Conservation (phyloP, 495 filamentous ascomycete species). For the Terfezia claveryi region DNA sequence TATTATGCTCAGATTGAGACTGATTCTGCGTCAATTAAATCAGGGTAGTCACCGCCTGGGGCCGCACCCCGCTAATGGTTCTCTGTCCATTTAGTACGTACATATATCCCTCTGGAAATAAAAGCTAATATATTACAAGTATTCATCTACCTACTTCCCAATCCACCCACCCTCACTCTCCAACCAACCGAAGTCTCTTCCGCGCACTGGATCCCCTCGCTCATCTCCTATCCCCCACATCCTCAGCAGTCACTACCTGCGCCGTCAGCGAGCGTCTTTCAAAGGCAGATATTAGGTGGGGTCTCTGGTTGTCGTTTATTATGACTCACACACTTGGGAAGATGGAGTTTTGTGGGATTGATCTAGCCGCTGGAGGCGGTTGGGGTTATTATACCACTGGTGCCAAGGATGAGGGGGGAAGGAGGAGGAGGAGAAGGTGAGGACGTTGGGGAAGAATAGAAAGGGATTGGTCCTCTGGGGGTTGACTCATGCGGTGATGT, state of each 20-base stretch:
- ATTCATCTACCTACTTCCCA: slow-evolving; percentile 37
- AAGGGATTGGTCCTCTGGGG: slow-evolving; percentile 44
- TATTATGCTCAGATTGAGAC: too few species aligned
- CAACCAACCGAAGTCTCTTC: slow-evolving; percentile 56
- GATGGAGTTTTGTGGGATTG: slow-evolving; percentile 52
- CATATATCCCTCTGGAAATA: too few species aligned
- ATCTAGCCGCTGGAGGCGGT: slow-evolving; percentile 22
- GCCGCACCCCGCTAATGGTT: too few species aligned
- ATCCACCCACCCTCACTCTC: slow-evolving; percentile 36
- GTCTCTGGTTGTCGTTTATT: slow-evolving; percentile 28
- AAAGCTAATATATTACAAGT: slow-evolving; percentile 16
- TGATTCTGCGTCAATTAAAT: too few species aligned
- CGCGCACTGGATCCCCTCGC: slow-evolving; percentile 57
- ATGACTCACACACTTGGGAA: slow-evolving; percentile 36
- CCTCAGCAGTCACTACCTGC: slow-evolving; percentile 40
- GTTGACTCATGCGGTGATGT: slow-evolving; percentile 46
- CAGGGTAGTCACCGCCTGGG: too few species aligned
- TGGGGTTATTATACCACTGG: neutral
- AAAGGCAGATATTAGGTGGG: slow-evolving; percentile 22
- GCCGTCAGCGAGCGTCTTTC: slow-evolving; percentile 43
- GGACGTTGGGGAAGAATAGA: slow-evolving; percentile 7
- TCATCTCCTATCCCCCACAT: slow-evolving; percentile 37
- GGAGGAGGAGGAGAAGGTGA: slow-evolving; percentile 4
- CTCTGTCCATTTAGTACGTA: too few species aligned
- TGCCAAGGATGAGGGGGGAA: too few species aligned